Evolutionary conservation across 768 basidiomycete species (phyloP).

Genomic region (Mycena metata): DNA sequence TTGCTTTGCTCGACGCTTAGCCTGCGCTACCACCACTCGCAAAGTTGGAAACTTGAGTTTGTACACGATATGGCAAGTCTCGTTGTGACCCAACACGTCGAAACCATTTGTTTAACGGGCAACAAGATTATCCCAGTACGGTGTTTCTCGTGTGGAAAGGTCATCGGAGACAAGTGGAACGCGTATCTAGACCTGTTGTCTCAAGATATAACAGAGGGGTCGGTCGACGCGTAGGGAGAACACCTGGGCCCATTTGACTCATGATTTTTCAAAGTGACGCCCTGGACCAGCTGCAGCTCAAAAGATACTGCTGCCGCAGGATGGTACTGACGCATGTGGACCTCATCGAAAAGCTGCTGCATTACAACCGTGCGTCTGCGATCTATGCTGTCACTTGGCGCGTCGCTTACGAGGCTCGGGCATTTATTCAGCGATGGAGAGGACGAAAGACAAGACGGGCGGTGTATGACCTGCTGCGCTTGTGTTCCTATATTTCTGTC

Average conservation of each 20-base stretch:
- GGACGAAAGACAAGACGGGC: conserved; percentile 37
- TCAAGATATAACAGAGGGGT: conserved; percentile 92
- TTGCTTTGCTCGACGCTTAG: not conserved
- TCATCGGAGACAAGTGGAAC: conserved; percentile 97
- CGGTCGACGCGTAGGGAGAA: conserved; percentile 45
- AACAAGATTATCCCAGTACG: conserved; percentile 93
- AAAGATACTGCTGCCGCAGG: conserved; percentile 95
- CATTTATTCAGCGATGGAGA: conserved; percentile 37
- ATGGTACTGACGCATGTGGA: conserved; percentile 99
- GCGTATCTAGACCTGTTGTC: conserved; percentile 86
- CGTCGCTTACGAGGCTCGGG: conserved; percentile 2
- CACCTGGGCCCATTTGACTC: not conserved
- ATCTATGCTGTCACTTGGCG: not conserved
- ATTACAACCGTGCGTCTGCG: conserved; percentile 87
- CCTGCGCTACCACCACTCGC: not conserved
- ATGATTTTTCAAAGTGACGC: conserved; percentile 73
- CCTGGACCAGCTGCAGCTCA: conserved; percentile 88
- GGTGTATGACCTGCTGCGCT: not conserved
- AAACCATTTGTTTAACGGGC: not conserved
- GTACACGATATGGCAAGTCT: conserved; percentile 28
- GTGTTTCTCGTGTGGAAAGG: conserved; percentile 97
- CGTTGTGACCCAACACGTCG: not conserved
- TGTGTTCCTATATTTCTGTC: conserved; percentile 28
- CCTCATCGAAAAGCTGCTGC: conserved; percentile 95
- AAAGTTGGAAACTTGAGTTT: not conserved